These are phyloP conservation scores for Saccharomyces hybrid DNA, from an alignment of 1,139 yeast species.

Conservation along the genomic window DNA sequence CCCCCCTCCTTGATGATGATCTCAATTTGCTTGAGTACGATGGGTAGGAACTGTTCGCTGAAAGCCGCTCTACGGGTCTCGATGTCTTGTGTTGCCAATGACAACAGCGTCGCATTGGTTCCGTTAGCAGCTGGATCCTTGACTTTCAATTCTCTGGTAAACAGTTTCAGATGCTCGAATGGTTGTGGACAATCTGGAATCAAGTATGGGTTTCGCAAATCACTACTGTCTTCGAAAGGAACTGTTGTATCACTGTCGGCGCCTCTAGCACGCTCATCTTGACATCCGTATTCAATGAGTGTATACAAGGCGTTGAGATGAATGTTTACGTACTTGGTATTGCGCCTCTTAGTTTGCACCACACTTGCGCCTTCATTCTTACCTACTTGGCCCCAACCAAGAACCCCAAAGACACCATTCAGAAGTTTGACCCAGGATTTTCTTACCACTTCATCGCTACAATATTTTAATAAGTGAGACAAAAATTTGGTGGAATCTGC, in stretches of 20 bases:
- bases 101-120: slow-evolving; percentile 8
- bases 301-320: slow-evolving; percentile 39
- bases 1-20: slow-evolving; percentile 64
- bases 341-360: slow-evolving; percentile 18
- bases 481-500: slow-evolving; percentile 62
- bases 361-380: slow-evolving; percentile 18
- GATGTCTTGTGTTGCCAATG: slow-evolving; percentile 31
- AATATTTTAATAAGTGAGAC: slow-evolving; percentile 42
- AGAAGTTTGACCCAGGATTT: slow-evolving; percentile 53
- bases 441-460: slow-evolving; percentile 43
- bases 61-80: slow-evolving; percentile 53
- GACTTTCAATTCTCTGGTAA: slow-evolving; percentile 34
- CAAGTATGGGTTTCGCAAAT: slow-evolving; percentile 42
- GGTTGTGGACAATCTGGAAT: slow-evolving; percentile 53
- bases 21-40: slow-evolving; percentile 45
- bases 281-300: slow-evolving; percentile 39
- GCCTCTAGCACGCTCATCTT: slow-evolving; percentile 14
- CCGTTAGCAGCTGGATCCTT: slow-evolving; percentile 10
- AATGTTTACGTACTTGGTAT: slow-evolving; percentile 12
- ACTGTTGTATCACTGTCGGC: slow-evolving; percentile 6
- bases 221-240: slow-evolving; percentile 6
- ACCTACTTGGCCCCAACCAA: slow-evolving; percentile 47
- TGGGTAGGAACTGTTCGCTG: slow-evolving; percentile 44
- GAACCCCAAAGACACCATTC: slow-evolving; percentile 46
- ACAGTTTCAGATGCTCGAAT: slow-evolving; percentile 50